Base-by-base conservation (phyloP, 1,139 yeast species). In the Candida pseudocylindracea region DNA sequence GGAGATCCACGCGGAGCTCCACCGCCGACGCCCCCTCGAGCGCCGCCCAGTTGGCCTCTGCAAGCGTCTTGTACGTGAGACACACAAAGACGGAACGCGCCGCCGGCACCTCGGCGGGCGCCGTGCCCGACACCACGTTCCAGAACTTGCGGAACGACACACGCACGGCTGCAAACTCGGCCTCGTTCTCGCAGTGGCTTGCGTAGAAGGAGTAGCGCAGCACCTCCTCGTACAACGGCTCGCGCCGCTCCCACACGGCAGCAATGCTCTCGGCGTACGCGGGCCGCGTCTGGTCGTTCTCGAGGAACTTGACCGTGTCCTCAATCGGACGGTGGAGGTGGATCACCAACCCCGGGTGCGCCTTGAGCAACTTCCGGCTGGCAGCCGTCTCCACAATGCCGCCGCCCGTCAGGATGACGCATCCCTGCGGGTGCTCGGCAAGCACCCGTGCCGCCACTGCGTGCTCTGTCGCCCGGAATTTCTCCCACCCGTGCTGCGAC, bases 371-470 rank as follows among this genome's bases (percentile, higher is more conserved):
- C 7, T 57, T 57, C 43, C 96, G 67, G 8, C 91, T 72, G n/a
- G 50, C 63, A 10, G 63, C 63, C 27, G 67, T 65, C 52, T 88
- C 98, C 28, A 88, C 93, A 39, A 91, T 63, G 7, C 99, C 99
- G 30, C 99, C 99, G 28, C 99, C 99, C 35, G 95, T 80, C 1
- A 98, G 80, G 34, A 83, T 63, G 28, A 88, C 78, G 43, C 71
- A 61, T 2, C 78, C 79, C 2, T 54, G 49, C 4, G 70, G 57
- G 42, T 63, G 56, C 26, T 59, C 51, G 2, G 45, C 41, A 31
- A 81, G 45, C 28, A 63, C 57, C 31, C 68, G 66, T 32, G 63
- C 51, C 37, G 80, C 67, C 30, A 78, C 54, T 29, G 53, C 54
- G 4, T 73, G 53, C 50, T 91, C 99, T 36, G 60, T 54, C 30